Percentiles rank a stretch among this genome's conserved stretches.
phyloP scores from a whole-genome alignment of 116 monocot species.

The Cymodocea nodosa region DNA sequence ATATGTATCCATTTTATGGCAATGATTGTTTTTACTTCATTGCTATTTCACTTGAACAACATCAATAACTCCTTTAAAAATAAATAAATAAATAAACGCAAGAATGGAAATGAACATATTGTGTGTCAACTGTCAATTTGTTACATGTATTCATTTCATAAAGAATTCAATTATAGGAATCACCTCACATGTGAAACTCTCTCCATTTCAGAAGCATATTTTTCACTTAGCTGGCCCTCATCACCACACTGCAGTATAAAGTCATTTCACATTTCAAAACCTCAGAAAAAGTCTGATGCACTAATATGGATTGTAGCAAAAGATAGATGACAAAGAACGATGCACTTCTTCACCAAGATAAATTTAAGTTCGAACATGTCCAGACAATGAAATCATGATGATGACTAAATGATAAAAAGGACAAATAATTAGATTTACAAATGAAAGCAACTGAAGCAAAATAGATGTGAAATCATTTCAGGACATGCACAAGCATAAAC shows the following conservation, averaged over 20 bases:
- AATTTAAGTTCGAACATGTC: neutral
- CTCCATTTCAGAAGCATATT: constrained; percentile 69
- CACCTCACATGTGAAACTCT: constrained; percentile 63
- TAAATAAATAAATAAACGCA: no score
- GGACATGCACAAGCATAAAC: no score
- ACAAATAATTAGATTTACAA: neutral
- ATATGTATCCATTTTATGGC: no score
- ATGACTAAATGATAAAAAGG: neutral
- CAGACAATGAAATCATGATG: no score
- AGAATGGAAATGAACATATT: no score
- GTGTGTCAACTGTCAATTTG: no score
- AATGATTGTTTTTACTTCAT: no score
- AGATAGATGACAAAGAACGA: neutral
- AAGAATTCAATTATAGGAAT: neutral
- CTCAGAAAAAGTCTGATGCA: neutral
- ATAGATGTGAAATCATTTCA: neutral
- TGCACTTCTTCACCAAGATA: neutral
- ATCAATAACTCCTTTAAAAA: no score
- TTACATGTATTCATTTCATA: neutral
- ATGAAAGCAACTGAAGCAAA: neutral
- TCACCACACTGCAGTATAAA: constrained; percentile 53
- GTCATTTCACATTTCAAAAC: neutral
- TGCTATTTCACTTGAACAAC: no score
- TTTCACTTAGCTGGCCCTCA: constrained; percentile 65
- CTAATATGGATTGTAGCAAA: neutral